Percentiles rank a stretch among this genome's conserved stretches.
Evolutionary conservation across 2,329 filamentous ascomycete genomes (phyloP).

Genomic region (Verticillium isaacii): DNA sequence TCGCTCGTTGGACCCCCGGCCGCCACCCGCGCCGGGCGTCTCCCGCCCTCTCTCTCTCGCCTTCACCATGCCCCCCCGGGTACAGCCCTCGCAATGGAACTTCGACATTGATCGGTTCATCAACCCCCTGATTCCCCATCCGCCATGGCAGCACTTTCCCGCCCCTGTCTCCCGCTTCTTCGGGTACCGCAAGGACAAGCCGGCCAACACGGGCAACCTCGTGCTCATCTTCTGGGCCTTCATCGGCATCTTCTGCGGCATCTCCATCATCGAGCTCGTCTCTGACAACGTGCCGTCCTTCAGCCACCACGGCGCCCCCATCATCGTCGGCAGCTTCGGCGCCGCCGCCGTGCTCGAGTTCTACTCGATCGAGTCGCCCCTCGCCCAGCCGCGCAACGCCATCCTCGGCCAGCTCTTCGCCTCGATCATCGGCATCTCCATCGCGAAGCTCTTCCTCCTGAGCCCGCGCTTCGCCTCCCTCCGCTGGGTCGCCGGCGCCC

Average conservation of each 20-base stretch:
- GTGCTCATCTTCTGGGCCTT: slow-evolving; percentile 58
- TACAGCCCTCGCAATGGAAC: slow-evolving; percentile 4
- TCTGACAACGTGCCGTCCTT: slow-evolving; percentile 51
- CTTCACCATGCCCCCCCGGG: neutral
- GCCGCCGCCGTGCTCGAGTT: slow-evolving; percentile 74
- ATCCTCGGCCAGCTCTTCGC: slow-evolving; percentile 63
- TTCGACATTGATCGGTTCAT: slow-evolving; percentile 76
- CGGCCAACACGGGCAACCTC: slow-evolving; percentile 48
- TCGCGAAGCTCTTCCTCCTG: slow-evolving; percentile 62
- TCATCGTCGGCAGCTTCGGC: slow-evolving; percentile 68
- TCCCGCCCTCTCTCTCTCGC: neutral
- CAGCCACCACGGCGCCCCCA: slow-evolving; percentile 44
- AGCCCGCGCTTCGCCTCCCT: slow-evolving; percentile 40
- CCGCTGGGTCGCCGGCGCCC: slow-evolving; percentile 59
- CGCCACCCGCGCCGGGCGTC: neutral
- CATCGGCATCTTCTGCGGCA: slow-evolving; percentile 57
- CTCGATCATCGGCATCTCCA: slow-evolving; percentile 53
- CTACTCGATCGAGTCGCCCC: slow-evolving; percentile 64
- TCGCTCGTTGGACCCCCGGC: neutral
- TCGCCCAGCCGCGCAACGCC: slow-evolving; percentile 68
- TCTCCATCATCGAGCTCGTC: slow-evolving; percentile 56
- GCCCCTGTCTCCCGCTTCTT: slow-evolving; percentile 63
- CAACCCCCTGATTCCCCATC: slow-evolving; percentile 64
- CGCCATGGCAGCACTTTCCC: slow-evolving; percentile 61
- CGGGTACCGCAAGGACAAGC: slow-evolving; percentile 47